A percentile compares a stretch with the other conserved stretches of the same genome.
Evolutionary conservation across 1,284 basidiomycete species (phyloP).

Genomic region (Tylopilus sp.): DNA sequence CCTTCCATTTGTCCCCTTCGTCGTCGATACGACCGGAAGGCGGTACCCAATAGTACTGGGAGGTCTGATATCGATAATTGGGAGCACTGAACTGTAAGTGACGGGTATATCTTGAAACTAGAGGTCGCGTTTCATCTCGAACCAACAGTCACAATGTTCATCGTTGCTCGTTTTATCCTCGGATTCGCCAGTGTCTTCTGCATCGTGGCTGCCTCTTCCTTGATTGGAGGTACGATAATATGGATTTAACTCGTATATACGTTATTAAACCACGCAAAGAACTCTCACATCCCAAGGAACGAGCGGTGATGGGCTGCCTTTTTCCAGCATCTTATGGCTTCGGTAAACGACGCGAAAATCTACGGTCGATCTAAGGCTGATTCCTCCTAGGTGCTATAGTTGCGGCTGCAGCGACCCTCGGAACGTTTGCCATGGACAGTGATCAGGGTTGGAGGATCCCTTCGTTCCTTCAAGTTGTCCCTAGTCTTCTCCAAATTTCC

Average conservation of each 20-base stretch:
- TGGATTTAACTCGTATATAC: not conserved
- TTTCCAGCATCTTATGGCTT: slow-evolving; percentile 10
- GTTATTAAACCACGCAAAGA: not conserved
- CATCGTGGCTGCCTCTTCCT: slow-evolving; percentile 15
- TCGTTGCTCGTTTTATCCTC: slow-evolving; percentile 18
- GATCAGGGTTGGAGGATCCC: slow-evolving; percentile 44
- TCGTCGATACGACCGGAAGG: slow-evolving; percentile 17
- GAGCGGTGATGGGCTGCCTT: slow-evolving; percentile 9
- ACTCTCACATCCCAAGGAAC: slow-evolving; percentile 21
- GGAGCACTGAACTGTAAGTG: slow-evolving; percentile 12
- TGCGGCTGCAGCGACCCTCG: slow-evolving; percentile 40
- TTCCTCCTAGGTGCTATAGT: slow-evolving; percentile 8
- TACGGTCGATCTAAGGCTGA: not conserved
- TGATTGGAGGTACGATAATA: slow-evolving; percentile 14
- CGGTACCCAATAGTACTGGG: slow-evolving; percentile 16
- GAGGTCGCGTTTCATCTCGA: not conserved
- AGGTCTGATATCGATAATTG: not conserved
- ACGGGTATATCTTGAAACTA: no score
- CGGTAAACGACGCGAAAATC: slow-evolving; percentile 10
- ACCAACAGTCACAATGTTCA: slow-evolving; percentile 14
- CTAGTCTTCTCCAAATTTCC: slow-evolving; percentile 49
- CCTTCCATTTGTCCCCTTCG: slow-evolving; percentile 9
- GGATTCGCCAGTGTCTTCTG: slow-evolving; percentile 10
- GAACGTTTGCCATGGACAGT: slow-evolving; percentile 47
- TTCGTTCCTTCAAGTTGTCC: slow-evolving; percentile 46